These are phyloP conservation scores for Pseudevernia furfuracea DNA, from an alignment of 495 filamentous ascomycete genomes.

Conservation along the genomic window DNA sequence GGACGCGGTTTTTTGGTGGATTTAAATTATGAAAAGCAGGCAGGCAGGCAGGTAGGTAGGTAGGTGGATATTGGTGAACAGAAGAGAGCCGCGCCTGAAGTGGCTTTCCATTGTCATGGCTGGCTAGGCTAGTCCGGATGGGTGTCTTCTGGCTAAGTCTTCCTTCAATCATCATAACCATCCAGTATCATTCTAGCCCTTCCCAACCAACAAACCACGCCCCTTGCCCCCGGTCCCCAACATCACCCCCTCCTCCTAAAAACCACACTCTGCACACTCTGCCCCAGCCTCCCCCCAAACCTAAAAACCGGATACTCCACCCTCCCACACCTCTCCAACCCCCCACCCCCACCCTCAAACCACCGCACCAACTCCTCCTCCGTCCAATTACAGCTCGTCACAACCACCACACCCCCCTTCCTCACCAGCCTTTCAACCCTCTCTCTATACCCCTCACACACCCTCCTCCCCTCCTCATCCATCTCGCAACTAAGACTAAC, in stretches of 20 bases:
- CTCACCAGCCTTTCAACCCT: constrained; percentile 58
- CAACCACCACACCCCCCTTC: constrained; percentile 61
- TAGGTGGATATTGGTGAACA: too few species aligned
- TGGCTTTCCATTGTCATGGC: too few species aligned
- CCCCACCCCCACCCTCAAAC: constrained; percentile 48
- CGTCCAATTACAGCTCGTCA: constrained; percentile 98
- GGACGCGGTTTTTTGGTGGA: too few species aligned
- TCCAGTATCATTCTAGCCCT: too few species aligned
- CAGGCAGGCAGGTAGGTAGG: too few species aligned
- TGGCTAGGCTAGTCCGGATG: too few species aligned
- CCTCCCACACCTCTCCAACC: constrained; percentile 50
- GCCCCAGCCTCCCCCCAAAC: constrained; percentile 61
- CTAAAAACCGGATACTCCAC: constrained; percentile 68
- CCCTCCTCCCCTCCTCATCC: constrained; percentile 43
- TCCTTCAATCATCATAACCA: too few species aligned
- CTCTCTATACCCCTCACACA: constrained; percentile 66
- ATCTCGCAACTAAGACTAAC: constrained; percentile 63
- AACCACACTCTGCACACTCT: constrained; percentile 77
- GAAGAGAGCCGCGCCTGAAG: too few species aligned
- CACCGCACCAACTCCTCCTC: constrained; percentile 72
- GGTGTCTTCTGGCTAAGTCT: too few species aligned
- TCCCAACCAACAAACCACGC: too few species aligned
- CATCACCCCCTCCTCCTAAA: constrained; percentile 39
- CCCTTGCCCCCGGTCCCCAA: neutral
- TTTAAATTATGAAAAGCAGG: too few species aligned